phyloP scores from a whole-genome alignment of 2,329 filamentous ascomycete genomes.

The Colletotrichum truncatum region DNA sequence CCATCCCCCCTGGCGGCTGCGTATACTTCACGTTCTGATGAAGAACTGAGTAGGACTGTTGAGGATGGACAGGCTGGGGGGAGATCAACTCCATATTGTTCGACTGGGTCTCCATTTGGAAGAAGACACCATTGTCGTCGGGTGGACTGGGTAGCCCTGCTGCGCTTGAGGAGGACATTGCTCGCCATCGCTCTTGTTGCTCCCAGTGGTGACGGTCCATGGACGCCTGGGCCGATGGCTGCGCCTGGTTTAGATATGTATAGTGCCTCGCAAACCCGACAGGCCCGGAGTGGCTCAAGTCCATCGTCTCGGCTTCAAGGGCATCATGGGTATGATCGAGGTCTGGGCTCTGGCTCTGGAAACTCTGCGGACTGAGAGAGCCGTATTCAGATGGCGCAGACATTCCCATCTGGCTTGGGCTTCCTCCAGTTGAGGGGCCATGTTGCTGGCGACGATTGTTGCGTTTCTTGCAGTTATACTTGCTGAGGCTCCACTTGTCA shows the following conservation, averaged over 20 bases:
- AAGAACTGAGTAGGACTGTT: neutral
- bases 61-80: neutral
- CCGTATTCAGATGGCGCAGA: neutral
- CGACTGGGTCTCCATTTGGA: neutral
- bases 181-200: neutral
- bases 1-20: neutral
- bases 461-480: constrained; percentile 55
- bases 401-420: neutral
- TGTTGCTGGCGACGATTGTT: constrained; percentile 36
- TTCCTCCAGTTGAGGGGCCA: neutral
- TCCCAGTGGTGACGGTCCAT: neutral
- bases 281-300: neutral
- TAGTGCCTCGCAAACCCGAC: neutral
- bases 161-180: neutral
- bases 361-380: constrained; percentile 1
- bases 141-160: neutral
- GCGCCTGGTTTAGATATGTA: neutral
- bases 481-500: constrained; percentile 54
- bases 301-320: neutral
- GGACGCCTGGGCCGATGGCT: neutral
- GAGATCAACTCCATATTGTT: neutral
- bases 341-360: neutral
- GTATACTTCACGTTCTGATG: neutral
- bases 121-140: neutral
- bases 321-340: neutral